phyloP scores from a whole-genome alignment of 768 basidiomycete genomes.

The Mycena polygramma region DNA sequence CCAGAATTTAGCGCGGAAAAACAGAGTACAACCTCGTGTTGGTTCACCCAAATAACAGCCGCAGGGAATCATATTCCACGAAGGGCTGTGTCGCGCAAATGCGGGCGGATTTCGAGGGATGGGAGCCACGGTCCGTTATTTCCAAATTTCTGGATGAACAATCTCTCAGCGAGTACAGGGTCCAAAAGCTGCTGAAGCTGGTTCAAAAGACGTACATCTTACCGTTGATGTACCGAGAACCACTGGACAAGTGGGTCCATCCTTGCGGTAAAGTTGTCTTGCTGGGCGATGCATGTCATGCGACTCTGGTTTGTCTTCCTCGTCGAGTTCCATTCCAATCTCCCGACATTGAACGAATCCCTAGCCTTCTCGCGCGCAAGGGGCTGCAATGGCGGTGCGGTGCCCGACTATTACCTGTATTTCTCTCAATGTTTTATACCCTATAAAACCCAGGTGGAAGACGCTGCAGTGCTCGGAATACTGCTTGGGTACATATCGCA shows the following conservation, averaged over 20 bases:
- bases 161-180: slow-evolving; percentile 38
- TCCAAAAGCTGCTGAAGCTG: slow-evolving; percentile 61
- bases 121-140: slow-evolving; percentile 59
- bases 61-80: slow-evolving; percentile 60
- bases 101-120: slow-evolving; percentile 59
- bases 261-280: slow-evolving; percentile 55
- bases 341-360: too few relatives aligned
- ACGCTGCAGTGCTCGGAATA: slow-evolving; percentile 62
- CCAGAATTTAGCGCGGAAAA: slow-evolving; percentile 47
- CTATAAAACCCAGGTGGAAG: slow-evolving; percentile 62
- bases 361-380: slow-evolving; percentile 69
- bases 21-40: slow-evolving; percentile 62
- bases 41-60: slow-evolving; percentile 53
- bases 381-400: slow-evolving; percentile 66
- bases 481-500: slow-evolving; percentile 64
- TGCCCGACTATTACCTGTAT: background rate
- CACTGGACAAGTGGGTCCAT: slow-evolving; percentile 65
- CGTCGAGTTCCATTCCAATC: background rate
- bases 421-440: background rate
- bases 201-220: slow-evolving; percentile 61
- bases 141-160: too few relatives aligned
- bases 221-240: slow-evolving; percentile 62
- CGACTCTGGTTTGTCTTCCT: slow-evolving; percentile 54
- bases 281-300: slow-evolving; percentile 70
- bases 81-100: slow-evolving; percentile 60